Evolutionary conservation across 495 filamentous ascomycete species (phyloP).

Genomic region (Xylaria scruposa): DNA sequence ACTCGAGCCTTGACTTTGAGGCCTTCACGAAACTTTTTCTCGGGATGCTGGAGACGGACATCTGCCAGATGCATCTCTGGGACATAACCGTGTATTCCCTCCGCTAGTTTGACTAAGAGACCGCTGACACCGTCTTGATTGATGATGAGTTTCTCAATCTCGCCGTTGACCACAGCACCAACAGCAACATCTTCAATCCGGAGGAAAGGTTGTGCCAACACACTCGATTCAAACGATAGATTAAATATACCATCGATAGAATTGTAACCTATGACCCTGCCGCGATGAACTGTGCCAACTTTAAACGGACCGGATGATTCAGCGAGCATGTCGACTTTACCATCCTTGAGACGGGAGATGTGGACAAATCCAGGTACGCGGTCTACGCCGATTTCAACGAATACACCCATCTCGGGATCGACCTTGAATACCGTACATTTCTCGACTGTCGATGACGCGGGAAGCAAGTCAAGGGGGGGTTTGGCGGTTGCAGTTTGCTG

Average conservation of each 20-base stretch:
- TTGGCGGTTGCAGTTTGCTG: conserved; percentile 47
- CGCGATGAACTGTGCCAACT: conserved; percentile 75
- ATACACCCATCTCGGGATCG: conserved; percentile 77
- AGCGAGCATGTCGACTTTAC: conserved; percentile 80
- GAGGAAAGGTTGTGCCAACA: conserved; percentile 88
- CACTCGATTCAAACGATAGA: conserved; percentile 78
- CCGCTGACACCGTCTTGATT: conserved; percentile 75
- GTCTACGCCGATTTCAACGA: conserved; percentile 77
- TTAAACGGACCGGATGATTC: conserved; percentile 78
- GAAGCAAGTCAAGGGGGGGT: conserved; percentile 61
- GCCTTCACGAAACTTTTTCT: conserved; percentile 93
- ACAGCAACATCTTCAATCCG: conserved; percentile 85
- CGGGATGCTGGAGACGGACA: conserved; percentile 84
- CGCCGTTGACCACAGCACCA: conserved; percentile 82
- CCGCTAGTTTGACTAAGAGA: conserved; percentile 80
- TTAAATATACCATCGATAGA: conserved; percentile 83
- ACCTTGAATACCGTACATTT: conserved; percentile 79
- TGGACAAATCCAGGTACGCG: conserved; percentile 86
- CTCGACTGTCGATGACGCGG: conserved; percentile 77
- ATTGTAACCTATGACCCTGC: conserved; percentile 86
- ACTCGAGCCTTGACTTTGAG: conserved; percentile 82
- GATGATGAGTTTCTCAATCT: conserved; percentile 81
- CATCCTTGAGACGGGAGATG: conserved; percentile 87
- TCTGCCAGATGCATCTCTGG: conserved; percentile 89
- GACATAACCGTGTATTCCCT: conserved; percentile 86